Conservation (phyloP, 1,284 basidiomycete genomes). For the Pseudozyma pruni region DNA sequence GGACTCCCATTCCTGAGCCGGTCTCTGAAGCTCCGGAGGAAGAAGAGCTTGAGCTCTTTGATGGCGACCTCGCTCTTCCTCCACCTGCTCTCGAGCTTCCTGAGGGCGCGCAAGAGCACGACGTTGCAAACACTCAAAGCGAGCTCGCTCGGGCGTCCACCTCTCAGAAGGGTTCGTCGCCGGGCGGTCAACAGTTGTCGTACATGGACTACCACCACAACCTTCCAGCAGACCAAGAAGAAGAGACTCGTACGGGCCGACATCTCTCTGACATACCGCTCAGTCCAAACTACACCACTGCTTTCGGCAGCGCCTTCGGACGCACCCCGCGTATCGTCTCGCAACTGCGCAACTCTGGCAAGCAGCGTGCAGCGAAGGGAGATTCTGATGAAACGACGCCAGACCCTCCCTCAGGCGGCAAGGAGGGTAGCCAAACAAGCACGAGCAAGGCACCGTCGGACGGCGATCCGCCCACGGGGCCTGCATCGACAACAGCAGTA, state of each 20-base stretch:
- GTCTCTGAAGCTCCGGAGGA: slow-evolving; percentile 22
- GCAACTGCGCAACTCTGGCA: neutral
- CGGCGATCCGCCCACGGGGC: slow-evolving; percentile 12
- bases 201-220: slow-evolving; percentile 20
- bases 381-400: neutral
- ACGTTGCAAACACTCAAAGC: neutral
- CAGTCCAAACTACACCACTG: slow-evolving; percentile 49
- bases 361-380: neutral
- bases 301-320: slow-evolving; percentile 47
- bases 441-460: slow-evolving; percentile 9
- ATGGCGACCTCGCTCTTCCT: slow-evolving; percentile 59
- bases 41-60: slow-evolving; percentile 42
- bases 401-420: neutral
- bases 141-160: neutral
- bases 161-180: slow-evolving; percentile 7
- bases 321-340: slow-evolving; percentile 17
- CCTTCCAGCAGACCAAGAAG: slow-evolving; percentile 47
- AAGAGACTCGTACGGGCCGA: slow-evolving; percentile 55
- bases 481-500: neutral
- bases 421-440: slow-evolving; percentile 3
- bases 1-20: slow-evolving; percentile 8
- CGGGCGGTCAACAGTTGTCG: neutral
- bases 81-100: slow-evolving; percentile 59
- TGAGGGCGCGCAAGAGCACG: slow-evolving; percentile 4
- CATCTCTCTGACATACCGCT: slow-evolving; percentile 65